These are phyloP conservation scores for Gynandropsis gynandra DNA, from an alignment of 345 rosid species.

Conservation along the genomic window DNA sequence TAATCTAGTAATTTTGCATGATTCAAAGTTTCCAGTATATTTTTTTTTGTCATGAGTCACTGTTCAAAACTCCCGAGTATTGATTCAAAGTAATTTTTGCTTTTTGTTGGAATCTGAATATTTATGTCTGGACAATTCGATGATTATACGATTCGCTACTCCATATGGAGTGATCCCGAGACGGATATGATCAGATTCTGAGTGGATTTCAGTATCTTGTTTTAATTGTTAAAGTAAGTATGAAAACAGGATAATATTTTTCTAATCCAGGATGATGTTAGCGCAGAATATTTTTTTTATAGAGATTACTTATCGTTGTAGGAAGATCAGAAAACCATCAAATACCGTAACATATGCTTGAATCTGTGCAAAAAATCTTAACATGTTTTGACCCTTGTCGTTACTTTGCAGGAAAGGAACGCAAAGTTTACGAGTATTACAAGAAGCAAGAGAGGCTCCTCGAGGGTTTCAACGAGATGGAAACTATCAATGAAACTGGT, in stretches of 20 bases:
- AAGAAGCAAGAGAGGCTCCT: constrained; percentile 76
- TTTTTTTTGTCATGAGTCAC: neutral
- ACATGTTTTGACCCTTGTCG: neutral
- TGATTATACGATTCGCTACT: no score
- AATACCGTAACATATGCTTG: neutral
- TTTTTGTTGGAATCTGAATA: constrained; percentile 20
- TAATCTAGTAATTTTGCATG: neutral
- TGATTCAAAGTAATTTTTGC: constrained; percentile 21
- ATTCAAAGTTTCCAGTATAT: neutral
- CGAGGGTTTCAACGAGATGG: constrained; percentile 74
- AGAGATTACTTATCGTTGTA: neutral
- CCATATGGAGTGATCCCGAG: no score
- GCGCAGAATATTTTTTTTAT: constrained; percentile 17
- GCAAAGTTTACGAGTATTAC: constrained; percentile 74
- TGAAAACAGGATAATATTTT: no score
- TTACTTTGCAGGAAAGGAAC: constrained; percentile 40
- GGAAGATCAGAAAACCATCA: constrained; percentile 1
- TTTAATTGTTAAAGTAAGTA: no score
- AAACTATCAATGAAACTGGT: constrained; percentile 53
- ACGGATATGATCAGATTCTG: constrained; percentile 16
- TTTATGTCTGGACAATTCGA: constrained; percentile 1
- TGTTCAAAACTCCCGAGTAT: neutral
- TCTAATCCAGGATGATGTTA: neutral
- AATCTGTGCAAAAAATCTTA: neutral
- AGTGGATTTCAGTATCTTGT: neutral